Percentiles rank a stretch among this genome's conserved stretches.
Conservation (phyloP, 176 grass and related monocot genomes). For the Aechmea fasciata region DNA sequence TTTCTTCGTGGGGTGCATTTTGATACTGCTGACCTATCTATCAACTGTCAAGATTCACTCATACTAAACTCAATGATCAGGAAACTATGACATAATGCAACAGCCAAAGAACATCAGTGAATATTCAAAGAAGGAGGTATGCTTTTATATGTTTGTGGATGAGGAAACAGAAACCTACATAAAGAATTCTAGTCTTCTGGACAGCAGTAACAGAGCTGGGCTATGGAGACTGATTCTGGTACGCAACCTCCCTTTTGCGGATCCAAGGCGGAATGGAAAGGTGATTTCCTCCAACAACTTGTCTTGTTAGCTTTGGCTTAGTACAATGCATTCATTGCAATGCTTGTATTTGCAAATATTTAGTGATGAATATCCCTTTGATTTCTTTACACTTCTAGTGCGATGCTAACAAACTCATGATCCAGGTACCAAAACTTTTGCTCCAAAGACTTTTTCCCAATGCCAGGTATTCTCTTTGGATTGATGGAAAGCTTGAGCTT, state of each 20-base stretch:
- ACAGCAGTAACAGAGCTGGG: slow-evolving; percentile 6
- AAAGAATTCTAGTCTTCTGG: slow-evolving; percentile 16
- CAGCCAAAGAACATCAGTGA: slow-evolving; percentile 27
- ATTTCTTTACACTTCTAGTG: neutral
- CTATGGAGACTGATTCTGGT: slow-evolving; percentile 21
- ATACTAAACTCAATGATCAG: slow-evolving; percentile 4
- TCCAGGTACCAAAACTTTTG: slow-evolving; percentile 24
- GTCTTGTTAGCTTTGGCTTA: neutral
- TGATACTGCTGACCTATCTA: neutral
- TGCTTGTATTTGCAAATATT: neutral
- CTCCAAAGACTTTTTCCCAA: slow-evolving; percentile 28
- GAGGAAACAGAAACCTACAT: slow-evolving; percentile 24
- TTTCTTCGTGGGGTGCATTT: neutral
- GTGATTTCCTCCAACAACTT: neutral
- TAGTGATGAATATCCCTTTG: neutral
- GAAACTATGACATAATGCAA: slow-evolving; percentile 32
- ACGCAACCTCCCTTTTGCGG: slow-evolving; percentile 19
- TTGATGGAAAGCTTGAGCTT: slow-evolving; percentile 31
- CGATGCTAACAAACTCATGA: neutral
- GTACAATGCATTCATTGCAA: neutral
- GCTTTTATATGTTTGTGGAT: slow-evolving; percentile 29
- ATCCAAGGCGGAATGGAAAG: slow-evolving; percentile 26
- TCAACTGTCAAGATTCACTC: neutral
- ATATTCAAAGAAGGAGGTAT: slow-evolving; percentile 26
- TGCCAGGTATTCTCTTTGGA: slow-evolving; percentile 25